Evolutionary conservation across 106 monocot genomes (phyloP).

Genomic region (Allium fistulosum): DNA sequence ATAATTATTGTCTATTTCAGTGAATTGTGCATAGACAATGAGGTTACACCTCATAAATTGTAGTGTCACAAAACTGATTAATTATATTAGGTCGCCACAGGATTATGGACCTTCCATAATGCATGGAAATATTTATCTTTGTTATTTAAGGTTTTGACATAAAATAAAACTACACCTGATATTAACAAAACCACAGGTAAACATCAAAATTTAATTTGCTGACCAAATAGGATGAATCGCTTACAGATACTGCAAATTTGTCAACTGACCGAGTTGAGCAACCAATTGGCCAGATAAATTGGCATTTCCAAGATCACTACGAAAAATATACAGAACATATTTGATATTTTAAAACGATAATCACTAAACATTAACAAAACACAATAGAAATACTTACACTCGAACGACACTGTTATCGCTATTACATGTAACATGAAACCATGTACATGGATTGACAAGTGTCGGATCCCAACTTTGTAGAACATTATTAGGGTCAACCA

Average conservation of each 20-base stretch:
- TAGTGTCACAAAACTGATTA: too few relatives aligned
- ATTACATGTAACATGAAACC: constrained; percentile 84
- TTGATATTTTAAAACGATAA: neutral
- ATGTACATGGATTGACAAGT: constrained; percentile 79
- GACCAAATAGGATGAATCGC: constrained; percentile 1
- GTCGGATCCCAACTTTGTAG: constrained; percentile 83
- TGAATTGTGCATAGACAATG: too few relatives aligned
- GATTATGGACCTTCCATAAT: too few relatives aligned
- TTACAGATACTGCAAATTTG: constrained; percentile 61
- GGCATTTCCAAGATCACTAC: constrained; percentile 75
- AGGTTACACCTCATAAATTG: too few relatives aligned
- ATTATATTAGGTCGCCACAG: too few relatives aligned
- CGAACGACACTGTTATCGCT: constrained; percentile 64
- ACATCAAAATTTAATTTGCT: too few relatives aligned
- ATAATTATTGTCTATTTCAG: too few relatives aligned
- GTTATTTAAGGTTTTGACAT: too few relatives aligned
- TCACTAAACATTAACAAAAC: neutral
- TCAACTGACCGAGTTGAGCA: constrained; percentile 52
- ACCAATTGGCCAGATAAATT: constrained; percentile 54
- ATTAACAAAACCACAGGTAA: too few relatives aligned
- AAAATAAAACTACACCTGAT: too few relatives aligned
- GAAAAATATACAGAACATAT: constrained; percentile 2
- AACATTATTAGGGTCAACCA: constrained; percentile 57
- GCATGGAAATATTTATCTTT: too few relatives aligned
- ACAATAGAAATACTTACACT: constrained; percentile 36